Evolutionary conservation across 2,329 filamentous ascomycete genomes (phyloP).

Genomic region (Westerdykella ornata): DNA sequence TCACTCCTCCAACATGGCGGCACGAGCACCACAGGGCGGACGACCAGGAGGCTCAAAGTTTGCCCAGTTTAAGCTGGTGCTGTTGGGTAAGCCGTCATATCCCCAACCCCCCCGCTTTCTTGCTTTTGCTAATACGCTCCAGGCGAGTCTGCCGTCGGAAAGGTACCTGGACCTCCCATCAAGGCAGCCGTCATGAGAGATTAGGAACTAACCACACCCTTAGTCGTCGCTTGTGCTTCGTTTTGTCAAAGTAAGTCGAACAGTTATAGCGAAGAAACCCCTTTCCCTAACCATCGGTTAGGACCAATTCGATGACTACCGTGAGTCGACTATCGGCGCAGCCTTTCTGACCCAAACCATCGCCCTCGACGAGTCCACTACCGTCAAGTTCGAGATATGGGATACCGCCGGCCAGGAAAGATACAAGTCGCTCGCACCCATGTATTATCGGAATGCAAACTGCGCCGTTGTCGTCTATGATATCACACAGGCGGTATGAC

Average conservation of each 20-base stretch:
- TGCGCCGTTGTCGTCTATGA: constrained; percentile 99
- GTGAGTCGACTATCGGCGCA: constrained; percentile 95
- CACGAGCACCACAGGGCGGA: constrained; percentile 68
- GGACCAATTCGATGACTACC: constrained; percentile 99
- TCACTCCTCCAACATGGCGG: constrained; percentile 62
- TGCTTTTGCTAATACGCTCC: constrained; percentile 20
- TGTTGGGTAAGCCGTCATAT: constrained; percentile 64
- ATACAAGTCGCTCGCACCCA: constrained; percentile 90
- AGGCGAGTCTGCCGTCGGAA: constrained; percentile 99
- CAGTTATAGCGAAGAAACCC: neutral
- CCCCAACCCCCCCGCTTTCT: neutral
- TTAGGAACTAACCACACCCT: constrained; percentile 21
- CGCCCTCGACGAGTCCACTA: constrained; percentile 93
- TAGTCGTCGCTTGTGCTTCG: constrained; percentile 95
- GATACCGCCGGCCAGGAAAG: constrained; percentile 97
- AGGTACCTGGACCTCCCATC: constrained; percentile 57
- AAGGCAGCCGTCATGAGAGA: constrained; percentile 17
- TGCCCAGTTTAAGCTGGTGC: constrained; percentile 97
- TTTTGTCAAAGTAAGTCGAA: constrained; percentile 81
- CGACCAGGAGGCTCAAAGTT: constrained; percentile 66
- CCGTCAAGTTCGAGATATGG: constrained; percentile 97
- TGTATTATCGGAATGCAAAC: constrained; percentile 99
- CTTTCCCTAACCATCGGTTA: constrained; percentile 35
- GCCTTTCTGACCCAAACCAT: constrained; percentile 99
- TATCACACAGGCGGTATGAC: constrained; percentile 92